A percentile compares a stretch with the other conserved stretches of the same genome.
Evolutionary conservation across 2,329 filamentous ascomycete species (phyloP).

Genomic region (Colletotrichum trifolii): DNA sequence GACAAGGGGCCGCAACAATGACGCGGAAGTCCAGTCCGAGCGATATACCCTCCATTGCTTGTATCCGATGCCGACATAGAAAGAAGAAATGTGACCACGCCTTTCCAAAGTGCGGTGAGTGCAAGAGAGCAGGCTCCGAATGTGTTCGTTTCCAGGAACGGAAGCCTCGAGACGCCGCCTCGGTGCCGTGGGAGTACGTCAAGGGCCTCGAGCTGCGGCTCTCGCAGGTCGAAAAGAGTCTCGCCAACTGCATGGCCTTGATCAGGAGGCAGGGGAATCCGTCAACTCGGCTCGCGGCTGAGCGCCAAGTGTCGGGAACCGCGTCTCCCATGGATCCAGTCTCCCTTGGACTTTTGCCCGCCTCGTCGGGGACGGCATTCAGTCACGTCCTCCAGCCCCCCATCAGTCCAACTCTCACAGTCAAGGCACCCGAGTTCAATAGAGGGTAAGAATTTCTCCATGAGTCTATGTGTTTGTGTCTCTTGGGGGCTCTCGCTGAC

Average conservation of each 20-base stretch:
- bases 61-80: slow-evolving; percentile 11
- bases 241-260: slow-evolving; percentile 12
- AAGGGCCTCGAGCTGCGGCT: slow-evolving; percentile 20
- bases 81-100: slow-evolving; percentile 27
- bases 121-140: slow-evolving; percentile 13
- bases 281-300: not conserved
- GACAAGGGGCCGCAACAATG: not conserved
- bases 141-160: slow-evolving; percentile 19
- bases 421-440: not conserved
- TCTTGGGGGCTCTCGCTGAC: not conserved
- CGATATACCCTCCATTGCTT: slow-evolving; percentile 18
- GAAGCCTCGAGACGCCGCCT: slow-evolving; percentile 8
- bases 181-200: slow-evolving; percentile 25
- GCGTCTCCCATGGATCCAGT: not conserved
- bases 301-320: not conserved
- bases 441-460: not conserved
- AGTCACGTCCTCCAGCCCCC: not conserved
- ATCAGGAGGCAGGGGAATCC: slow-evolving; percentile 14
- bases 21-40: slow-evolving; percentile 3
- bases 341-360: not conserved
- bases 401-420: not conserved
- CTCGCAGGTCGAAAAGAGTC: slow-evolving; percentile 12
- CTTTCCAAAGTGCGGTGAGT: slow-evolving; percentile 15
- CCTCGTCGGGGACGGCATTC: not conserved
- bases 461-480: not conserved